Evolutionary conservation across 2,329 filamentous ascomycete species (phyloP).

Genomic region (Dactylonectria macrodidyma): DNA sequence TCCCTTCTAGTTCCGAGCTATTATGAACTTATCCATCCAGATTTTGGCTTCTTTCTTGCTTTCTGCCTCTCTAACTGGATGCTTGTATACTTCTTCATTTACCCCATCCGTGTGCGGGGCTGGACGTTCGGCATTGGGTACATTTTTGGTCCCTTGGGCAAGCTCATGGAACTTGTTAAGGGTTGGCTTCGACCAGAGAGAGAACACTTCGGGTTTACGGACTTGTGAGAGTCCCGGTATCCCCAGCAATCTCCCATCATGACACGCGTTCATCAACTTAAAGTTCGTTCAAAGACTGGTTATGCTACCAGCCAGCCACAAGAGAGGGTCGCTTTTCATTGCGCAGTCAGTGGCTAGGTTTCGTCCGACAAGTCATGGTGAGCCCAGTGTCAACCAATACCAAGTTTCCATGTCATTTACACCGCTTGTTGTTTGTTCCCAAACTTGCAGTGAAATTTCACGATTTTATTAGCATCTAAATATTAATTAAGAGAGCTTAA

Average conservation of each 20-base stretch:
- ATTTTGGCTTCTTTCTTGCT: slow-evolving; percentile 79
- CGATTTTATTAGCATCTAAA: no score
- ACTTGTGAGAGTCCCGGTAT: not conserved
- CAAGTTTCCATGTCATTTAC: no score
- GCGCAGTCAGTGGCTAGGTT: no score
- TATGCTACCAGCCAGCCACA: not conserved
- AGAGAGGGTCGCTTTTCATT: no score
- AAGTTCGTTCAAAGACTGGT: not conserved
- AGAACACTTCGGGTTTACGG: not conserved
- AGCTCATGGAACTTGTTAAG: slow-evolving; percentile 36
- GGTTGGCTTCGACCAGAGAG: slow-evolving; percentile 27
- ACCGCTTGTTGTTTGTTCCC: no score
- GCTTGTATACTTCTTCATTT: slow-evolving; percentile 84
- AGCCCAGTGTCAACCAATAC: no score
- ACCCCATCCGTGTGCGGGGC: slow-evolving; percentile 77
- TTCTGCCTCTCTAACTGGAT: slow-evolving; percentile 81
- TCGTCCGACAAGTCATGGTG: no score
- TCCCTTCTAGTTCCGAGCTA: not conserved
- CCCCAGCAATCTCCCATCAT: not conserved
- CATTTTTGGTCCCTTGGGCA: slow-evolving; percentile 38
- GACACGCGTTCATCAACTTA: slow-evolving; percentile 1
- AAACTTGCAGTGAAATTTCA: no score
- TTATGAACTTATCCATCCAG: slow-evolving; percentile 35
- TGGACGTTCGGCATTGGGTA: slow-evolving; percentile 79
- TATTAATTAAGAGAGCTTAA: no score